Percentiles rank a stretch among this genome's conserved stretches.
Evolutionary conservation across 2,329 filamentous ascomycete genomes (phyloP).

Genomic region (Arachnomyces sp.): DNA sequence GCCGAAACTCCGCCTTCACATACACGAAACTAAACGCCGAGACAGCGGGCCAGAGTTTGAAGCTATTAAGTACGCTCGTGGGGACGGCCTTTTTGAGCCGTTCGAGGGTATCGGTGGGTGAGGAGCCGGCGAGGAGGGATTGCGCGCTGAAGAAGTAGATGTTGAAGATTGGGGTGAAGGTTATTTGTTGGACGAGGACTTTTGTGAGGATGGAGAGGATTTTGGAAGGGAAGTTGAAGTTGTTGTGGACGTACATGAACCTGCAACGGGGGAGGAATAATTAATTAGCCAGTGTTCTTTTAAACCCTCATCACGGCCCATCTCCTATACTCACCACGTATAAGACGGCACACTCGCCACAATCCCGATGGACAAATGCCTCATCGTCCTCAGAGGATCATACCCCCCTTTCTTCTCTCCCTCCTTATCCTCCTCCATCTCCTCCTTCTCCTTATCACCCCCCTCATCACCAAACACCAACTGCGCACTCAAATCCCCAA

Average conservation of each 20-base stretch:
- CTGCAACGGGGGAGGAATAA: slow-evolving; percentile 31
- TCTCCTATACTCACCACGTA: slow-evolving; percentile 55
- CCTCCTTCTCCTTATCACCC: slow-evolving; percentile 34
- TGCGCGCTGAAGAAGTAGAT: slow-evolving; percentile 76
- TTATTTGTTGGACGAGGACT: slow-evolving; percentile 67
- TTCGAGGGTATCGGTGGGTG: slow-evolving; percentile 54
- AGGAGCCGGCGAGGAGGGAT: slow-evolving; percentile 63
- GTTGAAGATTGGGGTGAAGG: slow-evolving; percentile 78
- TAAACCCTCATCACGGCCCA: slow-evolving; percentile 1
- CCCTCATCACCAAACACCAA: slow-evolving; percentile 41
- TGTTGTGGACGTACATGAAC: slow-evolving; percentile 69
- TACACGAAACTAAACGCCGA: slow-evolving; percentile 85
- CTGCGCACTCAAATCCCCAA: slow-evolving; percentile 71
- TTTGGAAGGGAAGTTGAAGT: slow-evolving; percentile 77
- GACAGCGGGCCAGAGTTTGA: slow-evolving; percentile 81
- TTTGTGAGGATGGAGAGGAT: slow-evolving; percentile 64
- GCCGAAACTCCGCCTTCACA: slow-evolving; percentile 67
- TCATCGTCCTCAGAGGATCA: slow-evolving; percentile 58
- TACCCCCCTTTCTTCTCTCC: slow-evolving; percentile 44
- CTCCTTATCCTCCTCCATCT: slow-evolving; percentile 32
- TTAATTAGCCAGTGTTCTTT: slow-evolving; percentile 3
- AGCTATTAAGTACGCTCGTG: slow-evolving; percentile 64
- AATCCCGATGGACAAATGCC: slow-evolving; percentile 67
- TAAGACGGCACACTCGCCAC: slow-evolving; percentile 69
- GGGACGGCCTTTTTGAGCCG: slow-evolving; percentile 70